A percentile compares a stretch with the other conserved stretches of the same genome.
These are phyloP conservation scores for Gamarada debralockiae DNA, from an alignment of 495 filamentous ascomycete genomes.

Conservation along the genomic window DNA sequence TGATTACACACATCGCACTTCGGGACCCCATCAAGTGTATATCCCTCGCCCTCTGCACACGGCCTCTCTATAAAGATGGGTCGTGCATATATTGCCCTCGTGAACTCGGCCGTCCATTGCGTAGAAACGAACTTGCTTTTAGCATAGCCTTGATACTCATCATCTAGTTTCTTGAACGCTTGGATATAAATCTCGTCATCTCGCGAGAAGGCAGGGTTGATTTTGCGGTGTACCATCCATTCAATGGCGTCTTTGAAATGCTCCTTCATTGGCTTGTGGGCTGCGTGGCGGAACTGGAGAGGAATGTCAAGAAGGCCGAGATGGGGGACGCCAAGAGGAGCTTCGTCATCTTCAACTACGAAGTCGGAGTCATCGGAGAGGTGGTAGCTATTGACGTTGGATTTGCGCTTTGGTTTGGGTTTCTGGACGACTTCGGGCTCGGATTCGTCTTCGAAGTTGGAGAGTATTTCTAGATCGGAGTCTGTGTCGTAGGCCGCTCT, in stretches of 20 bases:
- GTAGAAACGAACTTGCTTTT: constrained; percentile 70
- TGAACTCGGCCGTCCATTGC: constrained; percentile 68
- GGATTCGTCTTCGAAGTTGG: constrained; percentile 42
- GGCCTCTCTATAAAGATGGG: constrained; percentile 44
- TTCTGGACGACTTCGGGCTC: constrained; percentile 19
- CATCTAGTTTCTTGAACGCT: constrained; percentile 71
- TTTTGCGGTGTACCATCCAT: constrained; percentile 69
- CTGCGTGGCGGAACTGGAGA: constrained; percentile 63
- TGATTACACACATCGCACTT: constrained; percentile 78
- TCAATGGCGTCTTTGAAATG: constrained; percentile 77
- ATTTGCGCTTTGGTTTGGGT: constrained; percentile 16
- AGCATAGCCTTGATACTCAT: constrained; percentile 64
- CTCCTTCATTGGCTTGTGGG: constrained; percentile 65
- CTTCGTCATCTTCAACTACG: constrained; percentile 39
- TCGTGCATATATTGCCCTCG: constrained; percentile 58
- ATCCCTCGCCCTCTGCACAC: constrained; percentile 19
- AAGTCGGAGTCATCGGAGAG: constrained; percentile 36
- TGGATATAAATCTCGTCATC: constrained; percentile 62
- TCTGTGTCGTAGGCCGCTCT: constrained; percentile 39
- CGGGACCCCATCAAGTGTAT: constrained; percentile 34
- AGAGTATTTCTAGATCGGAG: constrained; percentile 32
- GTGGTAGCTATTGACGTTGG: constrained; percentile 29
- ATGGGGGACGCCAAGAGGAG: constrained; percentile 35
- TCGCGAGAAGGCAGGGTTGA: constrained; percentile 70
- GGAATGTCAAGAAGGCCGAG: constrained; percentile 54